Conservation (phyloP, 2,329 filamentous ascomycete genomes). For the Scleromitrula shiraiana region DNA sequence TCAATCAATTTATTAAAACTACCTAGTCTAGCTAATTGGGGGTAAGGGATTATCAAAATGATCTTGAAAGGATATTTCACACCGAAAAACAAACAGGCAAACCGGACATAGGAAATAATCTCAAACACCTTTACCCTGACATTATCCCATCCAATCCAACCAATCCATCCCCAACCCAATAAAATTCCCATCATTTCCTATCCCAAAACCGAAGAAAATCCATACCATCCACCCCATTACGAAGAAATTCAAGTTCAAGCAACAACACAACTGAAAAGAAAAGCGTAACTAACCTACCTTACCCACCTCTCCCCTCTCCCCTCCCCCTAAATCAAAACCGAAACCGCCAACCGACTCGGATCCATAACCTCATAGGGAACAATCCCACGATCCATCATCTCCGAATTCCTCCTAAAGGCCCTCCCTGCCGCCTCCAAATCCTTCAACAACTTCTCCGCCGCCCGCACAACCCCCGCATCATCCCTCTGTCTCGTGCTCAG, state of each 20-base stretch:
- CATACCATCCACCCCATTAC: not conserved
- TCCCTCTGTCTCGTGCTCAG: not conserved
- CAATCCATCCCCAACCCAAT: no score
- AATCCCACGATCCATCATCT: conserved; percentile 2
- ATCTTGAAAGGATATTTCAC: no score
- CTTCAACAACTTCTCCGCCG: conserved; percentile 3
- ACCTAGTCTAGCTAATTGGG: no score
- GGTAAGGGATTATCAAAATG: no score
- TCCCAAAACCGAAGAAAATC: no score
- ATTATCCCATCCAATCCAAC: no score
- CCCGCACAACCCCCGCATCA: not conserved
- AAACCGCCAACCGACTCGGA: conserved; percentile 1
- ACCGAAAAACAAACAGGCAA: no score
- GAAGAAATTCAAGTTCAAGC: no score
- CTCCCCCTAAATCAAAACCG: not conserved
- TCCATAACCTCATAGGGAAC: conserved; percentile 1
- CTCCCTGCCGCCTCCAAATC: not conserved
- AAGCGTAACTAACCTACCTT: not conserved
- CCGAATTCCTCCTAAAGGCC: conserved; percentile 1
- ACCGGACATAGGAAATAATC: no score
- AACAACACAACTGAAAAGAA: not conserved
- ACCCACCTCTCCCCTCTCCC: not conserved
- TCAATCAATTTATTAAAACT: no score
- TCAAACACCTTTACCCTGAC: no score
- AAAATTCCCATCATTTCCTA: no score